Base-by-base conservation (phyloP, 148 eudicot species). In the Camellia sinensis region DNA sequence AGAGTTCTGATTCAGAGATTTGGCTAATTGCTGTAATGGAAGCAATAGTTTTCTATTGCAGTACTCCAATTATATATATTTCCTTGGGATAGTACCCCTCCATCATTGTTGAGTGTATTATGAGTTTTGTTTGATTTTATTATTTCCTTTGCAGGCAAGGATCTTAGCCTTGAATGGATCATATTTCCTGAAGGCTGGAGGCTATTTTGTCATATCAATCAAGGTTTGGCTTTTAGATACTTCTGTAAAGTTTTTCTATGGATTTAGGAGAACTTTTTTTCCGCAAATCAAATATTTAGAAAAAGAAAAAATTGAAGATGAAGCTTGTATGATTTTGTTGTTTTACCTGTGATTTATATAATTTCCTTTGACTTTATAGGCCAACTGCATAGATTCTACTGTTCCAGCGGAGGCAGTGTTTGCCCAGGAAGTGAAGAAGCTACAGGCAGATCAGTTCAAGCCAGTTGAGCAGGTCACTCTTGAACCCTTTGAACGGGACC, bases 331-430 rank as follows among this genome's bases (percentile, higher is more conserved):
- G 15, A 17, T 2, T 14, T 48, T 48, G 6, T 11, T 50, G 48
- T 6, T 14, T 45, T 44, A 43, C 2, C 45, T 2, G 41, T 21
- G 3, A n/a, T 2, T 54, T 7, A 2, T n/a, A 2, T 74, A 2
- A 12, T 60, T 15, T 18, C 1, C 8, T 57, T 59, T 2, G 15
- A 56, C 41, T 65, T 68, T 57, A 14, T 67, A 96, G 99, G 98
- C 99, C 44, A 93, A 92, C 82, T 96, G 99, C 85, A 93, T 94
- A 8, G 99, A 96, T 80, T 96, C 99, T 3, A 94, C 98, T 0
- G 90, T 86, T 19, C 95, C 99, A 3, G 97, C 97, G 0, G 99
- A 93, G 87, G 90, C 91, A 2, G 98, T 92, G 15, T 92, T 93
- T 88, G 97, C 98, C 18, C 79, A 89, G 10, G 98, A 93, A 86